A percentile compares a stretch with the other conserved stretches of the same genome.
phyloP scores from a whole-genome alignment of 2,329 filamentous ascomycete genomes.

The Cytospora leucostoma region DNA sequence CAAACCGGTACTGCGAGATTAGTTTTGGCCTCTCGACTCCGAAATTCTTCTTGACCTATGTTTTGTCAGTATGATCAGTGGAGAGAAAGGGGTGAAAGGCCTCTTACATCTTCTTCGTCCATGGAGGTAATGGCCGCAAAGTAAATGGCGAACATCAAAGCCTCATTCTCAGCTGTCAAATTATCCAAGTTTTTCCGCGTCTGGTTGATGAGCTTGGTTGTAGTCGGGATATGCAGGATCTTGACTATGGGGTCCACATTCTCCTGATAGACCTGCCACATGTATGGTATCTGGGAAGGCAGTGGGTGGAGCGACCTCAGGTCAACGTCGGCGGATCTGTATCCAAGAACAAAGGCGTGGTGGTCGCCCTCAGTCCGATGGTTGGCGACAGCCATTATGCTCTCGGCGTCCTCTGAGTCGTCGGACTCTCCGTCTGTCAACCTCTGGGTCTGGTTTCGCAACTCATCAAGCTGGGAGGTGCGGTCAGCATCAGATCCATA shows the following conservation, averaged over 20 bases:
- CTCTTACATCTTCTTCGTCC: slow-evolving; percentile 58
- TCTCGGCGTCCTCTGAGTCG: slow-evolving; percentile 57
- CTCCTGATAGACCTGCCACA: slow-evolving; percentile 72
- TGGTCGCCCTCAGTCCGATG: slow-evolving; percentile 51
- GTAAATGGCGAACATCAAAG: slow-evolving; percentile 65
- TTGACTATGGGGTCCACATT: slow-evolving; percentile 75
- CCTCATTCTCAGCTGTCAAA: slow-evolving; percentile 58
- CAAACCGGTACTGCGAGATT: slow-evolving; percentile 53
- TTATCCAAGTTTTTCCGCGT: slow-evolving; percentile 60
- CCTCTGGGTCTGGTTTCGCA: slow-evolving; percentile 52
- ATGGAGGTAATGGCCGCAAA: slow-evolving; percentile 60
- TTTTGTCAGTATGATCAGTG: slow-evolving; percentile 1
- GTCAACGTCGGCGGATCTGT: slow-evolving; percentile 70
- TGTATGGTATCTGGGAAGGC: slow-evolving; percentile 63
- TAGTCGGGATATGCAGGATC: slow-evolving; percentile 68
- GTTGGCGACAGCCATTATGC: slow-evolving; percentile 49
- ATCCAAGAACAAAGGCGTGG: slow-evolving; percentile 73
- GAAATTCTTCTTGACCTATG: slow-evolving; percentile 53
- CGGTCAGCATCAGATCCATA: slow-evolving; percentile 16
- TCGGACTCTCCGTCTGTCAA: slow-evolving; percentile 59
- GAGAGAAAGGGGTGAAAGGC: neutral
- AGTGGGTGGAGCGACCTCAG: slow-evolving; percentile 65
- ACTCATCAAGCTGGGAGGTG: slow-evolving; percentile 42
- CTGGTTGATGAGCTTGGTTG: slow-evolving; percentile 62
- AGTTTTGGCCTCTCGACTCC: slow-evolving; percentile 49